Percentiles rank a stretch among this genome's conserved stretches.
Evolutionary conservation across 768 basidiomycete genomes (phyloP).

Genomic region (Phaeotremella skinneri): DNA sequence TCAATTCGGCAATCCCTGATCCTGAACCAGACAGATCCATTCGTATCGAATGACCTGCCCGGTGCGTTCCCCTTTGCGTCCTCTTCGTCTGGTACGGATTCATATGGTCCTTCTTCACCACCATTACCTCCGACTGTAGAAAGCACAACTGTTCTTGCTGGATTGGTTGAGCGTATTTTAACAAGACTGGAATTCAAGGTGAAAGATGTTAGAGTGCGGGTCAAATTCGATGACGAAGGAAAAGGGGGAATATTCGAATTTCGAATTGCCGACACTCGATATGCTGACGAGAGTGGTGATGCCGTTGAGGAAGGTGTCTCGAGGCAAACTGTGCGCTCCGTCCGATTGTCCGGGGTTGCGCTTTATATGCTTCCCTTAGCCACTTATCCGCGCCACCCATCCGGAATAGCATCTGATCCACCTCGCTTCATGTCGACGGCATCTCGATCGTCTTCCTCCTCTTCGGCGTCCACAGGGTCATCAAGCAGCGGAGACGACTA

Average conservation of each 20-base stretch:
- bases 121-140: slow-evolving; percentile 30
- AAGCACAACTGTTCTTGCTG: slow-evolving; percentile 50
- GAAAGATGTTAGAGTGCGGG: slow-evolving; percentile 32
- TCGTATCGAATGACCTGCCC: slow-evolving; percentile 27
- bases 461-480: slow-evolving; percentile 11
- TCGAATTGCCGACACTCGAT: slow-evolving; percentile 35
- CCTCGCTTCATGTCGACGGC: slow-evolving; percentile 14
- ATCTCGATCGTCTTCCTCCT: slow-evolving; percentile 26
- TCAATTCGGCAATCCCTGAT: slow-evolving; percentile 61
- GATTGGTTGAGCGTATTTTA: slow-evolving; percentile 50
- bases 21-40: slow-evolving; percentile 35
- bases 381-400: not conserved
- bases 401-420: slow-evolving; percentile 1
- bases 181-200: slow-evolving; percentile 49
- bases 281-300: slow-evolving; percentile 32
- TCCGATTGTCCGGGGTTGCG: slow-evolving; percentile 24
- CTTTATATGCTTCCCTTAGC: slow-evolving; percentile 26
- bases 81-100: not conserved
- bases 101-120: slow-evolving; percentile 1
- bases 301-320: slow-evolving; percentile 2
- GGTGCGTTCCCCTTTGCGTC: slow-evolving; percentile 34
- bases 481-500: slow-evolving; percentile 25
- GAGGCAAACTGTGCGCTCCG: slow-evolving; percentile 16
- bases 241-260: slow-evolving; percentile 38
- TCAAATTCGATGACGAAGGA: slow-evolving; percentile 25